A percentile compares a stretch with the other conserved stretches of the same genome.
Conservation (phyloP, 2,329 filamentous ascomycete genomes). For the Paecilomyces niveus region DNA sequence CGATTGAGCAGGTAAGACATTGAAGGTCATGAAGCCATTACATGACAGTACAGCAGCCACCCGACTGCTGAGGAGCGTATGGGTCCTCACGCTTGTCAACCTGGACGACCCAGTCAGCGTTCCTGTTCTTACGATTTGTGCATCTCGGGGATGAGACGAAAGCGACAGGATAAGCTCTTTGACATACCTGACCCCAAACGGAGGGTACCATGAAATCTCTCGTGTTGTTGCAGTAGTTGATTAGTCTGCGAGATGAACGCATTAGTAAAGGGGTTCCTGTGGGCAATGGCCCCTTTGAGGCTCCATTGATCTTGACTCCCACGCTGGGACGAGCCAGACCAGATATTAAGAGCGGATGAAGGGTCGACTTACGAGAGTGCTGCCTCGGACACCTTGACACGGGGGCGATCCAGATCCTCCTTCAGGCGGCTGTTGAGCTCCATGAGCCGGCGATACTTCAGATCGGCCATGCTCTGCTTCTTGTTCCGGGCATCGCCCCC, state of each 20-base stretch:
- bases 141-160: background rate
- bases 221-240: constrained; percentile 95
- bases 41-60: constrained; percentile 94
- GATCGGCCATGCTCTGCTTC: constrained; percentile 98
- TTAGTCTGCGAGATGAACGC: constrained; percentile 59
- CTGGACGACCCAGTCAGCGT: constrained; percentile 26
- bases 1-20: constrained; percentile 2
- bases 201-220: constrained; percentile 99
- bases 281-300: background rate
- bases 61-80: constrained; percentile 91
- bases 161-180: background rate
- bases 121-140: too few species aligned
- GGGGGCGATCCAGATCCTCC: constrained; percentile 90
- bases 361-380: constrained; percentile 63
- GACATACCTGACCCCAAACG: constrained; percentile 72
- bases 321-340: background rate
- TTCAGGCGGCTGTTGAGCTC: constrained; percentile 94
- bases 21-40: constrained; percentile 42
- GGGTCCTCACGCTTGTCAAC: constrained; percentile 95
- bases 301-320: background rate
- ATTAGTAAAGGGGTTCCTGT: constrained; percentile 1
- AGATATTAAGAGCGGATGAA: background rate
- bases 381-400: constrained; percentile 92
- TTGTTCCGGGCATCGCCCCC: constrained; percentile 71
- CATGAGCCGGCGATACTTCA: constrained; percentile 91